Percentiles rank a stretch among this genome's conserved stretches.
Conservation (phyloP, 2,329 filamentous ascomycete species). For the Aspergillus spinulosporus region DNA sequence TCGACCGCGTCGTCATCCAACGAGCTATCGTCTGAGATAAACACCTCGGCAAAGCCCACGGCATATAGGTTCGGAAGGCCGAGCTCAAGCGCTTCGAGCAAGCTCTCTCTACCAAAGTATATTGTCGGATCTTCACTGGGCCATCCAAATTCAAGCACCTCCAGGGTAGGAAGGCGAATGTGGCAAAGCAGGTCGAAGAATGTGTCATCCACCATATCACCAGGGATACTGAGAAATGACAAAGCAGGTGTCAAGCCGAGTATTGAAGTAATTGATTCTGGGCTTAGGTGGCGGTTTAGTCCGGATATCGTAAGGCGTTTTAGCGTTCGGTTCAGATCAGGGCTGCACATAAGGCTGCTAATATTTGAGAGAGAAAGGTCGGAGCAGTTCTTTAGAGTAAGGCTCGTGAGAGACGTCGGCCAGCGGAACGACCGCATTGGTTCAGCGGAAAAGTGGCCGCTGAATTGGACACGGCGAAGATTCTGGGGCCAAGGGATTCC, state of each 20-base stretch:
- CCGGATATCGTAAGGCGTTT: slow-evolving; percentile 29
- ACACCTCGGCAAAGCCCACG: slow-evolving; percentile 30
- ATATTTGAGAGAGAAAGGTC: slow-evolving; percentile 27
- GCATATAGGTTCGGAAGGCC: slow-evolving; percentile 29
- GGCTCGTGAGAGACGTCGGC: slow-evolving; percentile 29
- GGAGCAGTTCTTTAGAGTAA: slow-evolving; percentile 28
- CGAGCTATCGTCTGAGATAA: slow-evolving; percentile 20
- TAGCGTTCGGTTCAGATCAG: slow-evolving; percentile 23
- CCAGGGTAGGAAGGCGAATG: slow-evolving; percentile 24
- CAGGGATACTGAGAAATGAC: slow-evolving; percentile 33
- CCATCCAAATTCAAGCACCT: slow-evolving; percentile 31
- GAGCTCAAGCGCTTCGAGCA: slow-evolving; percentile 26
- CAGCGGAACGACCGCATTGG: slow-evolving; percentile 31
- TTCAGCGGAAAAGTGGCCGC: slow-evolving; percentile 23
- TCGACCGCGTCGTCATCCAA: slow-evolving; percentile 32
- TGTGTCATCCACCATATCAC: slow-evolving; percentile 29
- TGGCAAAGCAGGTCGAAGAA: slow-evolving; percentile 30
- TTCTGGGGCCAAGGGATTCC: slow-evolving; percentile 29
- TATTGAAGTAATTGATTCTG: slow-evolving; percentile 29
- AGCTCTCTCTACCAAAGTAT: slow-evolving; percentile 23
- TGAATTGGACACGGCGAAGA: slow-evolving; percentile 25
- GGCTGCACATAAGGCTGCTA: slow-evolving; percentile 27
- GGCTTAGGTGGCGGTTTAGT: slow-evolving; percentile 27
- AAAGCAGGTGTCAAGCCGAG: slow-evolving; percentile 29
- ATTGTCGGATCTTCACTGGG: slow-evolving; percentile 21